Evolutionary conservation across 2,329 filamentous ascomycete species (phyloP).

Genomic region (Pezicula carpinea): DNA sequence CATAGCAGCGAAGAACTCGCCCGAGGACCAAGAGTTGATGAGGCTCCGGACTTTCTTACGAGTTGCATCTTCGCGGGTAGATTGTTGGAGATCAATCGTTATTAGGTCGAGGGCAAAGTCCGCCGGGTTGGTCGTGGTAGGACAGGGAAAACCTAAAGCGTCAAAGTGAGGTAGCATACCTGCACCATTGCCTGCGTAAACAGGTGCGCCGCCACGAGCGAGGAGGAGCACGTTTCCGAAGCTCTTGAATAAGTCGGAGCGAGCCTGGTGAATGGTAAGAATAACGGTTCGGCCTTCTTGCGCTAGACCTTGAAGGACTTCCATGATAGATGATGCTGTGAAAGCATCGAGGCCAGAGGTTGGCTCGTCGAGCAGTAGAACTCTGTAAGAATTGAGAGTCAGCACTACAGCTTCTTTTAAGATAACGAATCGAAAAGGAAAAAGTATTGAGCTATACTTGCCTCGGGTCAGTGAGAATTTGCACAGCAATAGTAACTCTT

Average conservation of each 20-base stretch:
- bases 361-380: slow-evolving; percentile 71
- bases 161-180: slow-evolving; percentile 64
- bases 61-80: slow-evolving; percentile 55
- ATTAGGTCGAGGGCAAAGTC: slow-evolving; percentile 76
- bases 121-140: slow-evolving; percentile 67
- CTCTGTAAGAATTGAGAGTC: slow-evolving; percentile 14
- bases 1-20: slow-evolving; percentile 15
- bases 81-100: slow-evolving; percentile 68
- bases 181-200: slow-evolving; percentile 59
- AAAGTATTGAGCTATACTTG: too few species aligned
- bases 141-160: slow-evolving; percentile 57
- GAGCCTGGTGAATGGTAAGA: slow-evolving; percentile 73
- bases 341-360: slow-evolving; percentile 75
- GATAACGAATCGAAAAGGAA: too few species aligned
- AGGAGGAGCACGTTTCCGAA: slow-evolving; percentile 70
- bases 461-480: slow-evolving; percentile 70
- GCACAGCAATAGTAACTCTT: slow-evolving; percentile 71
- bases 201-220: slow-evolving; percentile 62
- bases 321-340: slow-evolving; percentile 71
- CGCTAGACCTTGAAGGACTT: slow-evolving; percentile 65
- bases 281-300: slow-evolving; percentile 70
- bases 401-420: too few species aligned
- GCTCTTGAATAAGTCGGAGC: slow-evolving; percentile 65
- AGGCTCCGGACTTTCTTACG: slow-evolving; percentile 57
- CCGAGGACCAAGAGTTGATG: slow-evolving; percentile 51